Conservation (phyloP, 2,329 filamentous ascomycete species). For the Incumbomyces lentus region DNA sequence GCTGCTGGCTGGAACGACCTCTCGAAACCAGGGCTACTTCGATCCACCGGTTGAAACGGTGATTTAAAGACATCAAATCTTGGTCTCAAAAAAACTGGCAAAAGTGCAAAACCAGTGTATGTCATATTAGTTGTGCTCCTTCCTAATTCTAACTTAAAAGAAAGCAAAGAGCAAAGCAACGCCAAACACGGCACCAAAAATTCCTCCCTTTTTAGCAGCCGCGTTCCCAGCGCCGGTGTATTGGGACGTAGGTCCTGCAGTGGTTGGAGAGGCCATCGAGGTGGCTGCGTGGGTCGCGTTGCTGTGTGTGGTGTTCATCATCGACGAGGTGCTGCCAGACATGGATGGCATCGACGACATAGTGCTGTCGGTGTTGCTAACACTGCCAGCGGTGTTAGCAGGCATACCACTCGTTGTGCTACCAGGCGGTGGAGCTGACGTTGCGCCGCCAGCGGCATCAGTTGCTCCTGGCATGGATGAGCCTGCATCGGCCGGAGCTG, state of each 20-base stretch:
- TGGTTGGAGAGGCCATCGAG: not conserved
- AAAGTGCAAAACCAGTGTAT: not conserved
- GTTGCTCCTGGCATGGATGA: not conserved
- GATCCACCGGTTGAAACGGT: too few relatives aligned
- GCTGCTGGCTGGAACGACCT: too few relatives aligned
- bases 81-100: not conserved
- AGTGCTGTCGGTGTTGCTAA: not conserved
- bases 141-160: not conserved
- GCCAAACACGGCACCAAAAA: not conserved
- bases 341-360: not conserved
- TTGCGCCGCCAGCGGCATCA: not conserved
- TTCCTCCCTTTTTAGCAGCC: not conserved
- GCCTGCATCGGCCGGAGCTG: not conserved
- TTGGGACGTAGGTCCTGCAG: not conserved
- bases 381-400: not conserved
- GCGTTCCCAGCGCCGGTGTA: constrained; percentile 5
- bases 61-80: too few relatives aligned
- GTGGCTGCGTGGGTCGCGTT: not conserved
- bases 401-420: not conserved
- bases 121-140: not conserved
- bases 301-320: constrained; percentile 2
- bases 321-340: not conserved
- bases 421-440: too few relatives aligned
- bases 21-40: too few relatives aligned
- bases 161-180: constrained; percentile 3